Conservation (phyloP, 2,329 filamentous ascomycete species). For the Simplicillium aogashimaense region DNA sequence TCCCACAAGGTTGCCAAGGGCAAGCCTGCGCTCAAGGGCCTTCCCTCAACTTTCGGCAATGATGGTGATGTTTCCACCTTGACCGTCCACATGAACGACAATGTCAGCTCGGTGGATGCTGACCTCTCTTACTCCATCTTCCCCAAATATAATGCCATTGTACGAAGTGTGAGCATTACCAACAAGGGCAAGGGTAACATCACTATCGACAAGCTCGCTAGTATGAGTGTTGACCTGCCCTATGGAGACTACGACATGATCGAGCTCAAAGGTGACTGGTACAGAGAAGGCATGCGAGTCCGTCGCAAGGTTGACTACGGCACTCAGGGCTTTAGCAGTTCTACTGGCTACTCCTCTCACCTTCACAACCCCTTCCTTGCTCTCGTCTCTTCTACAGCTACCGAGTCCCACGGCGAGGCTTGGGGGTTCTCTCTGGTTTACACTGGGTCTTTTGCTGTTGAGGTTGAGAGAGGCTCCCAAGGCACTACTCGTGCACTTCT, state of each 20-base stretch:
- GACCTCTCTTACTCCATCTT: conserved; percentile 56
- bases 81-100: conserved; percentile 47
- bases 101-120: conserved; percentile 45
- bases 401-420: conserved; percentile 49
- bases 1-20: conserved; percentile 44
- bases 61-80: conserved; percentile 49
- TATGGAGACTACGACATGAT: conserved; percentile 53
- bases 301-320: conserved; percentile 47
- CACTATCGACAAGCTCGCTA: conserved; percentile 45
- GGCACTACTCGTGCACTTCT: conserved; percentile 50
- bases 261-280: conserved; percentile 53
- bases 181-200: conserved; percentile 45
- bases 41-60: conserved; percentile 49
- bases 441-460: conserved; percentile 50
- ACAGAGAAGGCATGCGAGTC: conserved; percentile 44
- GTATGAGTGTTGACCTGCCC: conserved; percentile 51
- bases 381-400: conserved; percentile 44
- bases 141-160: conserved; percentile 49
- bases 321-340: conserved; percentile 49
- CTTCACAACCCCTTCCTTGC: conserved; percentile 56
- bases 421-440: conserved; percentile 59
- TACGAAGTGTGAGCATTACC: conserved; percentile 49
- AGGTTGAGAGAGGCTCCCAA: conserved; percentile 53
- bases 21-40: conserved; percentile 43
- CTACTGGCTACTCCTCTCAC: conserved; percentile 52